Evolutionary conservation across 176 grass and related monocot genomes (phyloP).

Genomic region (Dactylis glomerata): DNA sequence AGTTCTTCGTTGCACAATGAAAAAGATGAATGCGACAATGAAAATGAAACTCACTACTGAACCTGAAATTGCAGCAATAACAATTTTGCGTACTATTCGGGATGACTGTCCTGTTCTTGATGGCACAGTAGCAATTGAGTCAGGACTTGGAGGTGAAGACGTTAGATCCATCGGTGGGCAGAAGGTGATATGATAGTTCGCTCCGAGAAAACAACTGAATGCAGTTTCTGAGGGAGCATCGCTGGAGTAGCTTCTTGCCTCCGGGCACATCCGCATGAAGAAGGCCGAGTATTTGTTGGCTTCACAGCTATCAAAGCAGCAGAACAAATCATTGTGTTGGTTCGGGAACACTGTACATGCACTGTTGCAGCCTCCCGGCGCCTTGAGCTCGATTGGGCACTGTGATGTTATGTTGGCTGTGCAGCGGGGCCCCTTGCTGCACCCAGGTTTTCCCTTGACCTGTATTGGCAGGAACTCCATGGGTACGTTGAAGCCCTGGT

Average conservation of each 20-base stretch:
- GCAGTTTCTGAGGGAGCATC: background rate
- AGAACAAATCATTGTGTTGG: too few relatives aligned
- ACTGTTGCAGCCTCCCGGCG: conserved; percentile 24
- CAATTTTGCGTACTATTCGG: too few relatives aligned
- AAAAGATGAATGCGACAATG: background rate
- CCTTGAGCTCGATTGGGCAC: conserved; percentile 22
- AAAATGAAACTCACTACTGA: background rate
- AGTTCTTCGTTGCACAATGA: background rate
- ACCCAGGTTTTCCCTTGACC: background rate
- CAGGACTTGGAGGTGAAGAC: background rate
- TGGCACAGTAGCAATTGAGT: too few relatives aligned
- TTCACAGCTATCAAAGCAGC: too few relatives aligned
- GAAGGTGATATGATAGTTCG: conserved; percentile 30
- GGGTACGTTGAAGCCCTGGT: conserved; percentile 49
- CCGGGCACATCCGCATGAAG: conserved; percentile 34
- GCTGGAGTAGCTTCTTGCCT: conserved; percentile 4
- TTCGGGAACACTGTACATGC: conserved; percentile 17
- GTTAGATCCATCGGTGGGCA: background rate
- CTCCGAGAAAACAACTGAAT: background rate
- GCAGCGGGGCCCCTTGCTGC: conserved; percentile 1
- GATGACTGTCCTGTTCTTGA: too few relatives aligned
- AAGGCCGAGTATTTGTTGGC: conserved; percentile 14
- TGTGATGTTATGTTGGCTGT: background rate
- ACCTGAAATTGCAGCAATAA: too few relatives aligned
- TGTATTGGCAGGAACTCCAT: conserved; percentile 27